A percentile compares a stretch with the other conserved stretches of the same genome.
phyloP scores from a whole-genome alignment of 208 protist genomes.

The Sergeia podlipaevii region DNA sequence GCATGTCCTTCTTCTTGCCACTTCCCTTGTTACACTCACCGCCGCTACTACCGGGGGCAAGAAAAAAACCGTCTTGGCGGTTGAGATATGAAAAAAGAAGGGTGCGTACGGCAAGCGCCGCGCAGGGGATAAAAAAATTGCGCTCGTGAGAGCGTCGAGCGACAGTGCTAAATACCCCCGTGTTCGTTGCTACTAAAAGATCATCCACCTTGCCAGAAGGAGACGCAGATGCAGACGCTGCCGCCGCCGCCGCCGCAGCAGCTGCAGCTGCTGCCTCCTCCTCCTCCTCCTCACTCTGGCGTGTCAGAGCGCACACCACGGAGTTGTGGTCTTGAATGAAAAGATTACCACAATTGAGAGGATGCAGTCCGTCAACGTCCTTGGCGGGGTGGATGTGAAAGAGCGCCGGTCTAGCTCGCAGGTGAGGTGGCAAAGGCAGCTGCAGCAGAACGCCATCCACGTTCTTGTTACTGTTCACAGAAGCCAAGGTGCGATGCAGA shows the following conservation, averaged over 20 bases:
- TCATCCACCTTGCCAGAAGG: slow-evolving; percentile 6
- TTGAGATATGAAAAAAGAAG: slow-evolving; percentile 57
- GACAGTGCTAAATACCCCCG: slow-evolving; percentile 16
- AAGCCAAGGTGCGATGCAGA: slow-evolving; percentile 34
- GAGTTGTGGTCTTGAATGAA: slow-evolving; percentile 64
- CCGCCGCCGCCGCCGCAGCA: neutral
- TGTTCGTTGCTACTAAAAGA: slow-evolving; percentile 10
- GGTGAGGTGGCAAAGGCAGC: slow-evolving; percentile 91
- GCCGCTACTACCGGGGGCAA: neutral
- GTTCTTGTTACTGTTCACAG: slow-evolving; percentile 23
- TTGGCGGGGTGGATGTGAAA: slow-evolving; percentile 68
- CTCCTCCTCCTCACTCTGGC: neutral
- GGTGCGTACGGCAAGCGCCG: slow-evolving; percentile 49
- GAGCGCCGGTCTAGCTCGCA: slow-evolving; percentile 67
- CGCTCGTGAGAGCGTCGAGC: slow-evolving; percentile 36
- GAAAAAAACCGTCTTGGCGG: slow-evolving; percentile 10
- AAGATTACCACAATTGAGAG: slow-evolving; percentile 86
- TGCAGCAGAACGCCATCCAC: slow-evolving; percentile 89
- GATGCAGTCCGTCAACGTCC: slow-evolving; percentile 94
- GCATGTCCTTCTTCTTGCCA: slow-evolving; percentile 15
- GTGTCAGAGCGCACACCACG: slow-evolving; percentile 5
- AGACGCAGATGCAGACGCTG: neutral
- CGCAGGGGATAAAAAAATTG: slow-evolving; percentile 61
- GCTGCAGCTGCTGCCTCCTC: neutral
- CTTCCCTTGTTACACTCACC: neutral